Percentiles rank a stretch among this genome's conserved stretches.
These are phyloP conservation scores for Boeremia lycopersici DNA, from an alignment of 2,329 filamentous ascomycete species.

Conservation along the genomic window DNA sequence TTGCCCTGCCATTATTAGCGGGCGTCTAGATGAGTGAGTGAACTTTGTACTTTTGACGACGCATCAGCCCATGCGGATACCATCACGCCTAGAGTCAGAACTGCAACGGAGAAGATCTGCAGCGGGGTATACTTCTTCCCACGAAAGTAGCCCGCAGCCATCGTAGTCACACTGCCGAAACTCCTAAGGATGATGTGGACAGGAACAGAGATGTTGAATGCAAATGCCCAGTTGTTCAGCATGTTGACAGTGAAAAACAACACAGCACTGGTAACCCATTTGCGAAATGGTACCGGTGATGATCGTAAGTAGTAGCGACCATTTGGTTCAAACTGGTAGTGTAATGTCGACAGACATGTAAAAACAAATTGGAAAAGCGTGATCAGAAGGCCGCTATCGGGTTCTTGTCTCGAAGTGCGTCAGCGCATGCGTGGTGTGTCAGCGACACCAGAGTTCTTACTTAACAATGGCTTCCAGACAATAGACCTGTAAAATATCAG, in stretches of 20 bases:
- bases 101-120: slow-evolving; percentile 79
- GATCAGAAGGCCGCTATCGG: slow-evolving; percentile 77
- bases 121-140: slow-evolving; percentile 82
- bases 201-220: slow-evolving; percentile 93
- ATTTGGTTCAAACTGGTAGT: slow-evolving; percentile 55
- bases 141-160: slow-evolving; percentile 84
- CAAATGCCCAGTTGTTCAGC: slow-evolving; percentile 96
- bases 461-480: slow-evolving; percentile 94
- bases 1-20: slow-evolving; percentile 47
- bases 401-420: slow-evolving; percentile 68
- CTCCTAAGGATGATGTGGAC: slow-evolving; percentile 96
- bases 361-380: slow-evolving; percentile 59
- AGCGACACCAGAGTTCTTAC: slow-evolving; percentile 59
- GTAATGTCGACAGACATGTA: slow-evolving; percentile 66
- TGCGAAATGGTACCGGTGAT: slow-evolving; percentile 79
- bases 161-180: slow-evolving; percentile 94
- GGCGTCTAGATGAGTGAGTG: background rate
- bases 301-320: slow-evolving; percentile 75
- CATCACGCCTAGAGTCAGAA: slow-evolving; percentile 86
- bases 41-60: slow-evolving; percentile 71
- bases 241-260: slow-evolving; percentile 95
- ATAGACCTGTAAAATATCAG: slow-evolving; percentile 71
- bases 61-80: slow-evolving; percentile 90
- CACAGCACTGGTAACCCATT: slow-evolving; percentile 87
- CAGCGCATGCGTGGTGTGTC: slow-evolving; percentile 10